Evolutionary conservation across 2,329 filamentous ascomycete genomes (phyloP).

Genomic region (Pseudogymnoascus sp.): DNA sequence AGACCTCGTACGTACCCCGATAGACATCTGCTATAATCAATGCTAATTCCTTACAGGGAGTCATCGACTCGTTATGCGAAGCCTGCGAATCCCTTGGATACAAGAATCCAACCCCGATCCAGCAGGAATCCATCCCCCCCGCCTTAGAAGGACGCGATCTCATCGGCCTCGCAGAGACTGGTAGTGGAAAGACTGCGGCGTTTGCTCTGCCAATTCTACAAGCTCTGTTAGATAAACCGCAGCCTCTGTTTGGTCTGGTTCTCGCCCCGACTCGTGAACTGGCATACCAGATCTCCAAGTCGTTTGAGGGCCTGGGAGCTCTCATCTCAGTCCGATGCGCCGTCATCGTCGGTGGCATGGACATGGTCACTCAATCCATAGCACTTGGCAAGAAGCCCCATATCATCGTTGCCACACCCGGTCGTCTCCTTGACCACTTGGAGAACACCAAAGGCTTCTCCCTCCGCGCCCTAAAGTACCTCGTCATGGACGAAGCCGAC

Average conservation of each 20-base stretch:
- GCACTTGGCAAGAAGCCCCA: constrained; percentile 94
- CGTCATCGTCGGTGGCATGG: constrained; percentile 85
- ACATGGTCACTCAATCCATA: constrained; percentile 88
- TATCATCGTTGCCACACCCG: constrained; percentile 85
- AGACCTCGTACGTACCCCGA: constrained; percentile 32
- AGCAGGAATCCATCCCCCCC: constrained; percentile 71
- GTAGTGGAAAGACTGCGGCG: constrained; percentile 90
- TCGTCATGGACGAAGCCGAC: constrained; percentile 95
- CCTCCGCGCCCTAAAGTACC: constrained; percentile 68
- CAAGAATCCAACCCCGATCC: constrained; percentile 81
- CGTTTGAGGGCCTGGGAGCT: constrained; percentile 79
- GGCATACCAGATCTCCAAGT: constrained; percentile 80
- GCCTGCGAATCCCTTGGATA: constrained; percentile 77
- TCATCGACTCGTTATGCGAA: constrained; percentile 81
- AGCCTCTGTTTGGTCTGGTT: constrained; percentile 78
- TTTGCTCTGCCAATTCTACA: constrained; percentile 73
- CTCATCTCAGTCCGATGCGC: constrained; percentile 81
- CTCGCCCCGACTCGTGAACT: constrained; percentile 90
- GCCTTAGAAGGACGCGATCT: constrained; percentile 76
- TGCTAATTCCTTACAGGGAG: constrained; percentile 43
- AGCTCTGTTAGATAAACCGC: constrained; percentile 78
- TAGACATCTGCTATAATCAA: neutral
- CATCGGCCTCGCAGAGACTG: constrained; percentile 91
- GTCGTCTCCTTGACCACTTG: constrained; percentile 79
- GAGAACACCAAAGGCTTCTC: constrained; percentile 97